These are phyloP conservation scores for Fusarium nodosum DNA, from an alignment of 2,329 filamentous ascomycete species.

Conservation along the genomic window DNA sequence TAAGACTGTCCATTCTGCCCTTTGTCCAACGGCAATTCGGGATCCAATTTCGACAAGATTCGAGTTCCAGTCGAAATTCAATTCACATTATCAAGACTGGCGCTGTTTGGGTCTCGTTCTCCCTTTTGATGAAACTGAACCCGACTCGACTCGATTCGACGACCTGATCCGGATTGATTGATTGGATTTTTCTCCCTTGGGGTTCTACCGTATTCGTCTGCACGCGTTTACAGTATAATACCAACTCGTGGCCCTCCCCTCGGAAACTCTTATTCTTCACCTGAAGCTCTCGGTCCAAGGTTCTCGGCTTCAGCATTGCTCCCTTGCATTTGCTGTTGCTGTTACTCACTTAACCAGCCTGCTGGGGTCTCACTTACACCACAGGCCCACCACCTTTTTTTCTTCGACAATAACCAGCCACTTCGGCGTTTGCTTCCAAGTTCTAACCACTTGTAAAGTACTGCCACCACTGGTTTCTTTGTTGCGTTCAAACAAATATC, in stretches of 20 bases:
- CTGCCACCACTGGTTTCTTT: slow-evolving; percentile 26
- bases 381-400: slow-evolving; percentile 17
- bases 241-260: slow-evolving; percentile 9
- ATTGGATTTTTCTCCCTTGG: slow-evolving; percentile 29
- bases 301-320: slow-evolving; percentile 35
- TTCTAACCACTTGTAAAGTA: slow-evolving; percentile 17
- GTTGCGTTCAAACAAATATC: slow-evolving; percentile 25
- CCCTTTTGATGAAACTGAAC: slow-evolving; percentile 32
- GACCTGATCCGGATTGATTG: background rate
- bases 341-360: slow-evolving; percentile 15
- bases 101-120: slow-evolving; percentile 21
- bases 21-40: slow-evolving; percentile 22
- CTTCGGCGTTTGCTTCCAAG: slow-evolving; percentile 14
- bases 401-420: slow-evolving; percentile 31
- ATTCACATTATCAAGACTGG: slow-evolving; percentile 15
- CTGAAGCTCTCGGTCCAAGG: slow-evolving; percentile 29
- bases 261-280: slow-evolving; percentile 4
- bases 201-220: slow-evolving; percentile 28
- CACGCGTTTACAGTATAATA: slow-evolving; percentile 19
- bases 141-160: background rate
- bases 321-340: slow-evolving; percentile 40
- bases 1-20: slow-evolving; percentile 32
- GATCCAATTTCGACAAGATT: slow-evolving; percentile 24
- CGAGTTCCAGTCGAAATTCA: slow-evolving; percentile 30
- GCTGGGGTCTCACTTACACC: slow-evolving; percentile 37